Percentiles rank a stretch among this genome's conserved stretches.
These are phyloP conservation scores for Ogataea nakhonphanomensis DNA, from an alignment of 805 yeast genomes.

Conservation along the genomic window DNA sequence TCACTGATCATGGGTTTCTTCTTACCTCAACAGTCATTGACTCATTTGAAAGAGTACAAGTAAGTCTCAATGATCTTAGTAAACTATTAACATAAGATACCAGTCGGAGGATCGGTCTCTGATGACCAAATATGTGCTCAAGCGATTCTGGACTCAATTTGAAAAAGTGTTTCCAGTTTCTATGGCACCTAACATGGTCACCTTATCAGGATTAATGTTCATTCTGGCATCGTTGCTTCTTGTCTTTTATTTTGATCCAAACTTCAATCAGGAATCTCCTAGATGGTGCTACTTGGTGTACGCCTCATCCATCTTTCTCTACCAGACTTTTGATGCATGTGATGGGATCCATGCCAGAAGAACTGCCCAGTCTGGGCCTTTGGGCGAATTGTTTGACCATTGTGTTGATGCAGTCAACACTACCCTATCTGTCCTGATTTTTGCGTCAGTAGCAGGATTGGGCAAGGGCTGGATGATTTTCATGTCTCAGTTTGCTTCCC, in stretches of 20 bases:
- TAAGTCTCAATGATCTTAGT: constrained; percentile 18
- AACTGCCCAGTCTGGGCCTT: constrained; percentile 91
- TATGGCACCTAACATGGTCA: constrained; percentile 93
- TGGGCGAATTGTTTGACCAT: constrained; percentile 93
- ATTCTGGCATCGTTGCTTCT: constrained; percentile 59
- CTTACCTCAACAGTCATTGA: constrained; percentile 41
- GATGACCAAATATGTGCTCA: constrained; percentile 68
- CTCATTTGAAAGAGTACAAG: constrained; percentile 47
- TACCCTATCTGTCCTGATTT: constrained; percentile 69
- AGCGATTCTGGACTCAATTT: constrained; percentile 77
- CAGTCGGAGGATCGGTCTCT: constrained; percentile 80
- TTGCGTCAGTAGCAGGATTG: constrained; percentile 71
- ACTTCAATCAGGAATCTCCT: constrained; percentile 58
- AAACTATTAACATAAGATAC: constrained; percentile 35
- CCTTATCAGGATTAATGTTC: constrained; percentile 74
- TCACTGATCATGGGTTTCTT: constrained; percentile 42
- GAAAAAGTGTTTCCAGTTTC: constrained; percentile 73
- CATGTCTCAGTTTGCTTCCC: constrained; percentile 66
- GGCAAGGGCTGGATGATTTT: constrained; percentile 65
- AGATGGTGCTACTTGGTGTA: constrained; percentile 73
- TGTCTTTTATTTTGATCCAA: constrained; percentile 72
- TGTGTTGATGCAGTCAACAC: constrained; percentile 69
- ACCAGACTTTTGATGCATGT: constrained; percentile 94
- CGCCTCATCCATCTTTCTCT: constrained; percentile 80
- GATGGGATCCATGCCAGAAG: constrained; percentile 95